Evolutionary conservation across 306 rosid genomes (phyloP), one percentile per base, ranked within the genome.

Genomic region (Cucurbita ficifolia): DNA sequence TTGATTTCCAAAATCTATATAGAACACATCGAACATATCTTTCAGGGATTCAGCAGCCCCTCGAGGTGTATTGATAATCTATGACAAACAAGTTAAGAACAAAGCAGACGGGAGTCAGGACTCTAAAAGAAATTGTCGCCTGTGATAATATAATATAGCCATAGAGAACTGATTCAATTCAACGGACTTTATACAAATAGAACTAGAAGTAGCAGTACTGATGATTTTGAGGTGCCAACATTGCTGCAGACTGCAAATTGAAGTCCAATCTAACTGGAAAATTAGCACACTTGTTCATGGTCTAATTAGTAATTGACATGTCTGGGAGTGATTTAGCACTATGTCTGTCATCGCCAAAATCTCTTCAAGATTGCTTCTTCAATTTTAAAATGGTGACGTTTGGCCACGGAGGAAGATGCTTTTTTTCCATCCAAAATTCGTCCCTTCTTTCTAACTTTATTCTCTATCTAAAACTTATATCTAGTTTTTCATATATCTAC

Each of bases 1-100:
- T 91, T 94, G 97, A 75, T 94, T 94, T 78, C 99, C 99, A 74
- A 86, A 94, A 69, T 94, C 99, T 18, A 94, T 80, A 81, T 94
- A 94, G 81, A 94, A 91, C 42, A 94, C 99, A 81, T 94, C 99
- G 18, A 91, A 94, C 67, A 67, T 67, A 83, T 94, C 97, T 35
- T 79, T 79, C 0, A 89, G 80, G 54, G 99, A 94, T 83, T 86
- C 88, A 56, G 89, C 97, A 10, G 89, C 84, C 85, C 95, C 98
- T 54, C 96, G 95, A 74, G 99, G 97, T 29, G 82, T 79, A 78
- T 86, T 91, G 74, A 91, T 96, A 80, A 94, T 86, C 99, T 94
- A 42, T 59, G 75, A 60, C 76, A 46, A 81, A 60, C 51, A 55
- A 7, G 18, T 6, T n/a, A 81, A 76, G 60, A 29, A 82, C 19